A percentile compares a stretch with the other conserved stretches of the same genome.
These are phyloP conservation scores for Fusarium oxysporum DNA, from an alignment of 2,329 filamentous ascomycete species.

Conservation along the genomic window DNA sequence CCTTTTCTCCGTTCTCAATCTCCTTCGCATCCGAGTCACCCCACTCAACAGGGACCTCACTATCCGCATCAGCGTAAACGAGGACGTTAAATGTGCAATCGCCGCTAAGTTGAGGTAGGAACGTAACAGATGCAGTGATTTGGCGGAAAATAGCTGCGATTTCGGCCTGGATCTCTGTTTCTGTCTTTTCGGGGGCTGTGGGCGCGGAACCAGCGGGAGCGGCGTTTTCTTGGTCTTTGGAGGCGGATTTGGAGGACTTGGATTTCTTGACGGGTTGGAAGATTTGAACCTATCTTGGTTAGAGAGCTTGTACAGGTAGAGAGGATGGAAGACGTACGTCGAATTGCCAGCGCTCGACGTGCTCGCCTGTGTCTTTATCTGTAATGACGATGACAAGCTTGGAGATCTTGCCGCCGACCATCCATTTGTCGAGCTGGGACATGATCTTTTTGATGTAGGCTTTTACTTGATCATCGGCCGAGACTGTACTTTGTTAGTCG, in stretches of 20 bases:
- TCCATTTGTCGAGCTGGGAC: conserved; percentile 97
- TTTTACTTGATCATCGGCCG: conserved; percentile 96
- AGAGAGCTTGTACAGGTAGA: not conserved
- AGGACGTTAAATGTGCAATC: conserved; percentile 99
- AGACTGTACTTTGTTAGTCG: conserved; percentile 65
- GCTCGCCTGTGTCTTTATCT: conserved; percentile 95
- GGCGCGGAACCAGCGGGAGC: conserved; percentile 51
- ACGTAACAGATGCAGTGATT: conserved; percentile 97
- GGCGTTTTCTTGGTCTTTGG: conserved; percentile 77
- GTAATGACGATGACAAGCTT: conserved; percentile 98
- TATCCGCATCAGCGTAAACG: conserved; percentile 96
- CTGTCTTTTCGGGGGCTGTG: conserved; percentile 78
- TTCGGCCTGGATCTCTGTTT: conserved; percentile 92
- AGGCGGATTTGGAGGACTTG: conserved; percentile 59
- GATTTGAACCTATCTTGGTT: conserved; percentile 31
- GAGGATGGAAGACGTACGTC: conserved; percentile 68
- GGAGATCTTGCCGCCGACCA: conserved; percentile 95
- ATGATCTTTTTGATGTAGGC: conserved; percentile 99
- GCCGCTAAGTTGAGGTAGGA: conserved; percentile 87
- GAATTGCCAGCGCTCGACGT: conserved; percentile 98
- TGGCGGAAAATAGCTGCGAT: conserved; percentile 98
- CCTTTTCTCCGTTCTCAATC: conserved; percentile 92
- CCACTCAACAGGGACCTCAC: conserved; percentile 97
- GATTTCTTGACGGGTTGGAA: conserved; percentile 50
- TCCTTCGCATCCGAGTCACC: conserved; percentile 98